Evolutionary conservation across 495 filamentous ascomycete genomes (phyloP), one percentile per base, ranked within the genome.

Genomic region (Penicillium alfredii): DNA sequence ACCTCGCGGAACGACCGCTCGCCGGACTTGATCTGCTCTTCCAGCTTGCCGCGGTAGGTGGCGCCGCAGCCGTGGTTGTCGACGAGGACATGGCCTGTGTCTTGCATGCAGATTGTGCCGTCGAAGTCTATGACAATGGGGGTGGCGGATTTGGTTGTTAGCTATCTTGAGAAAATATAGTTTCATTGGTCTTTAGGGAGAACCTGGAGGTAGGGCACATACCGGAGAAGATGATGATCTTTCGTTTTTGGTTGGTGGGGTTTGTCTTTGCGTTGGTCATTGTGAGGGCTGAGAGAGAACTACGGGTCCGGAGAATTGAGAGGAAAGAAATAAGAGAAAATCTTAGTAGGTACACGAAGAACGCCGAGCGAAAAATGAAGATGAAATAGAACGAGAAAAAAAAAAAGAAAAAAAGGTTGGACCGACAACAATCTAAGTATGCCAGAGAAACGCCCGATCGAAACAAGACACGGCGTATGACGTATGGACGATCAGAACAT

Each of bases 51-150:
- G 16, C 80, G 69, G 24, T 68, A 69, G 18, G 66, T 52, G 4
- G 59, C 55, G 37, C 81, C 80, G 60, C 80, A 84, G 39, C 82
- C 82, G 41, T 79, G 70, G 46, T 61, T 60, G 49, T 85, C 80
- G 59, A 85, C 80, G 25, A 86, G 72, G 52, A 85, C 74, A 55
- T 85, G 82, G 29, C 82, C 82, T 9, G 80, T 85, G 41, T 85
- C 82, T 72, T 86, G 80, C 71, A 84, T 80, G 66, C 81, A 84
- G 48, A 86, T 86, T 22, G 82, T 85, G 44, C 82, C 82, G 51
- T 86, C 81, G 47, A 85, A 86, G 58, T 86, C 80, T 80, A n/a
- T n/a, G n/a, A n/a, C n/a, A n/a, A n/a, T n/a, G n/a, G n/a, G n/a
- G n/a, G n/a, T n/a, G n/a, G 13, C 2, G 1, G 8, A 6, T 14